Evolutionary conservation across 169 alveolate species (phyloP).

Genomic region (Plasmodium billcollinsi): DNA sequence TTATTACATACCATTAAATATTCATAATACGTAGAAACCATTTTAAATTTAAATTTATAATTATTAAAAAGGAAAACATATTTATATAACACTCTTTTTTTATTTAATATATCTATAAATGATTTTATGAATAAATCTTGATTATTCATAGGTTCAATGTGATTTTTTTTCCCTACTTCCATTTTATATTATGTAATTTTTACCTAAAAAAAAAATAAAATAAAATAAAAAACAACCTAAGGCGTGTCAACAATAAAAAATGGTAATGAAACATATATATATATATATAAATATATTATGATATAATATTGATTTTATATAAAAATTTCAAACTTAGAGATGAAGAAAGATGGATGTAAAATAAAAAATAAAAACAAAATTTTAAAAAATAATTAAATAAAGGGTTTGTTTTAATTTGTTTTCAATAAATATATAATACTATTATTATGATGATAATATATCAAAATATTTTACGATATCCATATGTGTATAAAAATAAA

Average conservation of each 20-base stretch:
- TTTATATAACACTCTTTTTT: slow-evolving; percentile 52
- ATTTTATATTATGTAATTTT: slow-evolving; percentile 3
- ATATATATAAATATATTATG: too few species aligned
- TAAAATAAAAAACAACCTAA: neutral
- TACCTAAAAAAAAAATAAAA: too few species aligned
- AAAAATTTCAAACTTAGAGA: too few species aligned
- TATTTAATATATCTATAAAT: slow-evolving; percentile 37
- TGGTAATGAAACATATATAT: neutral
- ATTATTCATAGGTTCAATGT: slow-evolving; percentile 14
- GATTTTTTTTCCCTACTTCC: slow-evolving; percentile 23
- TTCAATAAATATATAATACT: too few species aligned
- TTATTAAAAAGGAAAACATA: slow-evolving; percentile 56
- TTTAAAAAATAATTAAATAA: too few species aligned
- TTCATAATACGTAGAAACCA: slow-evolving; percentile 69
- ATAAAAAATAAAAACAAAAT: too few species aligned
- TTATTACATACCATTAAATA: slow-evolving; percentile 57
- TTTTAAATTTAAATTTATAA: slow-evolving; percentile 65
- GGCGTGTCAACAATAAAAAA: neutral
- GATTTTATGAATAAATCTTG: slow-evolving; percentile 19
- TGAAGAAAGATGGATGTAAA: too few species aligned
- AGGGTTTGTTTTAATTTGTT: too few species aligned
- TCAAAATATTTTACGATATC: too few species aligned
- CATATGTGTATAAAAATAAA: too few species aligned
- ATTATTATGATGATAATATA: too few species aligned
- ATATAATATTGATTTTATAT: too few species aligned